Base-by-base conservation (phyloP, 2,329 filamentous ascomycete species). In the Ceratocystis alfenasii region DNA sequence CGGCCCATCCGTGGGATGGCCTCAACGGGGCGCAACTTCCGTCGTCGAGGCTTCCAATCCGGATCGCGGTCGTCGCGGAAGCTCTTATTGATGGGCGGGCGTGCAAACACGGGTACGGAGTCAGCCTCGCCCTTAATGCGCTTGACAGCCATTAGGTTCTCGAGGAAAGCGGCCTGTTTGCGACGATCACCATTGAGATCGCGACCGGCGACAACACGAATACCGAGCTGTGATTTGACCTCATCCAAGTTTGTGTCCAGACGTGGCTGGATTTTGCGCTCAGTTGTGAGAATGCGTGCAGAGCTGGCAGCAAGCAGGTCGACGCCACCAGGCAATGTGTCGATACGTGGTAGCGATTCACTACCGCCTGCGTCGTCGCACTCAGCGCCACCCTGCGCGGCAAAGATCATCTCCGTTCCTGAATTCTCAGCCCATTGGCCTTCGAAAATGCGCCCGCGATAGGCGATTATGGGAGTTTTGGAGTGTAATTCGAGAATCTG, bases 401-500 rank as follows among this genome's bases (percentile, higher is more conserved):
- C 81, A 71, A 96, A 87, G 53, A 95, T 82, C 69, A 92, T 78
- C 70, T 95, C 90, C 0, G 91, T 95, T 45, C 93, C 93, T 55
- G 95, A 83, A 68, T 90, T 87, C 68, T 89, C 85, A 10, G 84
- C 83, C 93, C 93, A 97, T 59, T 84, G 78, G 69, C 90, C 93
- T 69, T 84, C 85, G 73, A 92, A 94, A 25, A 95, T 78, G 68
- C 87, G 83, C 36, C 88, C 88, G 67, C 87, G 82, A 75, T 95
- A 95, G 25, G 88, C 87, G 67, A 96, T 81, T 33, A 96, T 78
- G 0, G 93, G 93, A 62, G 88, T 87, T 1, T 77, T 72, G 0
- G 87, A 87, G 74, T 95, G 88, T 2, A 96, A 80, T 33, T 90
- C 90, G n/a, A 94, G 79, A 63, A 96, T 86, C 72, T 96, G 90